These are phyloP conservation scores for Cytidiella melzeri DNA, from an alignment of 768 basidiomycete species.

Conservation along the genomic window DNA sequence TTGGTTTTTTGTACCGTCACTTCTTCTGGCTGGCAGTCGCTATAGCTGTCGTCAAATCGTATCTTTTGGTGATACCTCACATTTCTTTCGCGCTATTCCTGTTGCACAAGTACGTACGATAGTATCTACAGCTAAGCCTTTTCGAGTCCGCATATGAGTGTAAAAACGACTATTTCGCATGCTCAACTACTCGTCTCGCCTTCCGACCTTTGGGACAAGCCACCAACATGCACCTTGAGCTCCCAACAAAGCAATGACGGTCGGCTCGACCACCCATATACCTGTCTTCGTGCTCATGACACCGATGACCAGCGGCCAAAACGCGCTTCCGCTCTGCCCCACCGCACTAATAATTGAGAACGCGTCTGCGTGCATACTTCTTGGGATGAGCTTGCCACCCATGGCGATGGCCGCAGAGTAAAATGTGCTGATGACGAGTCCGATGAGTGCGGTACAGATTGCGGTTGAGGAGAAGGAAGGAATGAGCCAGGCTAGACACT, in stretches of 20 bases:
- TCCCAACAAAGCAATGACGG: conserved; percentile 21
- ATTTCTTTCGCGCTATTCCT: not conserved
- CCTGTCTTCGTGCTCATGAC: conserved; percentile 25
- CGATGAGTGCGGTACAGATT: conserved; percentile 24
- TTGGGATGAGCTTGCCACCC: conserved; percentile 21
- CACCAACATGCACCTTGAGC: conserved; percentile 22
- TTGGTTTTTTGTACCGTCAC: no score
- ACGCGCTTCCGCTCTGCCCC: conserved; percentile 24
- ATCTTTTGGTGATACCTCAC: not conserved
- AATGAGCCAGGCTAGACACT: conserved; percentile 21
- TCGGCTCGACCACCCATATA: conserved; percentile 26
- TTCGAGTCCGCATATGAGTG: no score
- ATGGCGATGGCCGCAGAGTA: conserved; percentile 23
- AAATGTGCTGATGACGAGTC: conserved; percentile 26
- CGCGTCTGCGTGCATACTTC: conserved; percentile 24
- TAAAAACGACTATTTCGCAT: not conserved
- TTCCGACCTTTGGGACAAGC: conserved; percentile 19
- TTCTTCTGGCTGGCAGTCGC: no score
- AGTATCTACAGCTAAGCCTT: no score
- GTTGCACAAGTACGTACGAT: no score
- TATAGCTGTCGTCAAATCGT: not conserved
- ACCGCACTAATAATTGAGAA: conserved; percentile 25
- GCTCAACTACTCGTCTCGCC: conserved; percentile 4
- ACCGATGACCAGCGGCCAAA: conserved; percentile 25
- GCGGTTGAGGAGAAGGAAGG: conserved; percentile 22